These are phyloP conservation scores for Chondrostereum purpureum DNA, from an alignment of 1,284 basidiomycete genomes.

Conservation along the genomic window DNA sequence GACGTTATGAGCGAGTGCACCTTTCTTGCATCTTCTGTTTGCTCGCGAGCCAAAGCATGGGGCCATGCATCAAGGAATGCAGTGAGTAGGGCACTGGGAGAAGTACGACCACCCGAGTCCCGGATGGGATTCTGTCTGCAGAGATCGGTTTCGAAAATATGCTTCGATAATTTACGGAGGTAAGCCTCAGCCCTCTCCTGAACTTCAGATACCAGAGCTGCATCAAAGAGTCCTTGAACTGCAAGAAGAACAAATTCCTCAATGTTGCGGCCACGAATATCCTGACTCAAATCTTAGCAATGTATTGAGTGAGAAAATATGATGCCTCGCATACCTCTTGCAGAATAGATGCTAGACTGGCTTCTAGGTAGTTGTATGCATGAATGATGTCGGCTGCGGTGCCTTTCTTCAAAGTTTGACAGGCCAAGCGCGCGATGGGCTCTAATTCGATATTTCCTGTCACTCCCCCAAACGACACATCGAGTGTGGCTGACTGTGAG, in stretches of 20 bases:
- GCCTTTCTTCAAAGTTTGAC: constrained; percentile 53
- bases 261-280: constrained; percentile 64
- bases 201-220: constrained; percentile 67
- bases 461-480: constrained; percentile 71
- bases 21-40: constrained; percentile 50
- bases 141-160: constrained; percentile 65
- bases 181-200: constrained; percentile 64
- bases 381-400: constrained; percentile 61
- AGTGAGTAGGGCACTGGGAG: constrained; percentile 57
- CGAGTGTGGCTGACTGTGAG: constrained; percentile 62
- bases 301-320: not conserved
- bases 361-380: constrained; percentile 78
- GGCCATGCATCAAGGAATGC: constrained; percentile 77
- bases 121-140: constrained; percentile 48
- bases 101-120: constrained; percentile 45
- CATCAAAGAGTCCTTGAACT: constrained; percentile 78
- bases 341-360: constrained; percentile 66
- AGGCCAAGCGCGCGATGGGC: constrained; percentile 70
- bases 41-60: constrained; percentile 61
- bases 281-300: constrained; percentile 36
- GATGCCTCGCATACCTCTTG: constrained; percentile 53
- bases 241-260: constrained; percentile 69
- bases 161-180: constrained; percentile 60
- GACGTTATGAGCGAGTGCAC: constrained; percentile 54
- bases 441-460: constrained; percentile 67